Conservation (phyloP, 495 filamentous ascomycete genomes). For the Niebla homalea region DNA sequence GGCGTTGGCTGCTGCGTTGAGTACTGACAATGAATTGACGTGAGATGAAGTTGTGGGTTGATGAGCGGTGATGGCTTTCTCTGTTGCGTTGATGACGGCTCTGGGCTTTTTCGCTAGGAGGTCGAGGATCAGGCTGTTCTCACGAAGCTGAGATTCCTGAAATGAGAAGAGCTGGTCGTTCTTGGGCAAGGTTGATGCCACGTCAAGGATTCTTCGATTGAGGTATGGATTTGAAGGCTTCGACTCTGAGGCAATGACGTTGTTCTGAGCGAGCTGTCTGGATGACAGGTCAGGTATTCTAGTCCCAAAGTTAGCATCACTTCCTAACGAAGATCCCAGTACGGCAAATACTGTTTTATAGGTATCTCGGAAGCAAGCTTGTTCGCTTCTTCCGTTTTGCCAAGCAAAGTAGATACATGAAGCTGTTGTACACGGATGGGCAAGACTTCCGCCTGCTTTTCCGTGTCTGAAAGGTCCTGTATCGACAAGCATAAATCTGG, state of each 20-base stretch:
- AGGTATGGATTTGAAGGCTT: slow-evolving; percentile 61
- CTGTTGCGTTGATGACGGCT: slow-evolving; percentile 56
- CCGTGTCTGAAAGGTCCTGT: slow-evolving; percentile 71
- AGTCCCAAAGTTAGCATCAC: background rate
- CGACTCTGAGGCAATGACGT: slow-evolving; percentile 48
- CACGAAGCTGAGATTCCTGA: slow-evolving; percentile 52
- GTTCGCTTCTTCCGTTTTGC: slow-evolving; percentile 60
- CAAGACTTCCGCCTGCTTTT: slow-evolving; percentile 68
- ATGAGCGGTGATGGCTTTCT: slow-evolving; percentile 39
- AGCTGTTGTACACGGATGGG: slow-evolving; percentile 80
- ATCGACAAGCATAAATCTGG: slow-evolving; percentile 68
- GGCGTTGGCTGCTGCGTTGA: slow-evolving; percentile 68
- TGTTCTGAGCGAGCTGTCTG: slow-evolving; percentile 64
- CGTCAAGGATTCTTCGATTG: slow-evolving; percentile 53
- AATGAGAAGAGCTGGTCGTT: slow-evolving; percentile 66
- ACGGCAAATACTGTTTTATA: slow-evolving; percentile 41
- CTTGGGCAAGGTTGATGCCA: slow-evolving; percentile 40
- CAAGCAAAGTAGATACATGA: slow-evolving; percentile 61
- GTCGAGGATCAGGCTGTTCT: slow-evolving; percentile 58
- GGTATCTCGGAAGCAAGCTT: slow-evolving; percentile 50
- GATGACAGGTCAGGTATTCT: slow-evolving; percentile 73
- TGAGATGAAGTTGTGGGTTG: slow-evolving; percentile 43
- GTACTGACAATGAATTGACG: slow-evolving; percentile 53
- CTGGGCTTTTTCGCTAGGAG: slow-evolving; percentile 67
- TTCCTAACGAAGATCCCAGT: background rate